phyloP scores from a whole-genome alignment of 2,329 filamentous ascomycete genomes.

The Fusarium napiforme region DNA sequence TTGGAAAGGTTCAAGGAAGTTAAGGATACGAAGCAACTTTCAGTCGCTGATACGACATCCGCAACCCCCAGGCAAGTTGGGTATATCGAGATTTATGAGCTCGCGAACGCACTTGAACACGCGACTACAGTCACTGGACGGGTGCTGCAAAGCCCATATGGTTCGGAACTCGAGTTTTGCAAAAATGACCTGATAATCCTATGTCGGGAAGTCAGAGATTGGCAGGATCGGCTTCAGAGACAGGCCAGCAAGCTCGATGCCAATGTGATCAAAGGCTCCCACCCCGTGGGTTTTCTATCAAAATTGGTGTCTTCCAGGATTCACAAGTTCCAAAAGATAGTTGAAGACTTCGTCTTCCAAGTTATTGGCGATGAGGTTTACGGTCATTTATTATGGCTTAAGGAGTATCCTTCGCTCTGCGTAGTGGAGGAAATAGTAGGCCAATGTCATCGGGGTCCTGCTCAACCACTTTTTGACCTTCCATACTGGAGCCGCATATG shows the following conservation, averaged over 20 bases:
- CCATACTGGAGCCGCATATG: neutral
- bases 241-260: neutral
- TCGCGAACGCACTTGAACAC: neutral
- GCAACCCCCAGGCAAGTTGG: neutral
- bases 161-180: neutral
- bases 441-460: neutral
- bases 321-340: neutral
- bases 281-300: neutral
- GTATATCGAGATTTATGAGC: neutral
- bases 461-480: neutral
- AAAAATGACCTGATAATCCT: neutral
- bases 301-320: neutral
- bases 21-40: neutral
- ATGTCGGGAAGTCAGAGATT: neutral
- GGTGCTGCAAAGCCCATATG: neutral
- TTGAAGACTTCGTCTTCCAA: accelerated
- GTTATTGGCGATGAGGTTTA: neutral
- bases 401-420: neutral
- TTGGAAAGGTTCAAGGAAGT: neutral
- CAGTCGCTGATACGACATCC: neutral
- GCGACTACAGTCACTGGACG: neutral
- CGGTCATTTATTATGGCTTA: neutral
- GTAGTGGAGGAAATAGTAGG: neutral
- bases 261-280: neutral
- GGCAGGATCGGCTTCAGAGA: neutral